Conservation (phyloP, 352 stramenopile genomes). For the Globisporangium cylindrosporum region DNA sequence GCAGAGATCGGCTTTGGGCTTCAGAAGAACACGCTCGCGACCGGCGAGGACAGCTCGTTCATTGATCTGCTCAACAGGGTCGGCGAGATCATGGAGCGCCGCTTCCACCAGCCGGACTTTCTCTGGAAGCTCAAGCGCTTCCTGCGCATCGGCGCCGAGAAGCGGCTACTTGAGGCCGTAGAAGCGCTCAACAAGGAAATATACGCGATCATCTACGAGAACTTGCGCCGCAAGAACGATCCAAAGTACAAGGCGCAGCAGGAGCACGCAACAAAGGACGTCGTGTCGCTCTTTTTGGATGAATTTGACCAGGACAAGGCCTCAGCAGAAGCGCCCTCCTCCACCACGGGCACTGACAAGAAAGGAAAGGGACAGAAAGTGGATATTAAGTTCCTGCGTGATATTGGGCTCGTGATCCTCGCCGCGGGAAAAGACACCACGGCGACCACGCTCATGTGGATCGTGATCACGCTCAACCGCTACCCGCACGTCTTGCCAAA, state of each 20-base stretch:
- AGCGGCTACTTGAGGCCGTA: constrained; percentile 26
- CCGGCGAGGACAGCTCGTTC: constrained; percentile 41
- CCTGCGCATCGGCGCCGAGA: constrained; percentile 42
- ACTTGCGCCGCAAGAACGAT: constrained; percentile 32
- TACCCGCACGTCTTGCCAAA: constrained; percentile 50
- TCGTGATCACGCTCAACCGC: constrained; percentile 61
- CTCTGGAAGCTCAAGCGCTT: constrained; percentile 58
- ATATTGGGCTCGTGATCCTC: constrained; percentile 73
- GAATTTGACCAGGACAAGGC: constrained; percentile 23
- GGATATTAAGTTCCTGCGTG: constrained; percentile 48
- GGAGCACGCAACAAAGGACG: constrained; percentile 27
- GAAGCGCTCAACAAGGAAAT: constrained; percentile 38
- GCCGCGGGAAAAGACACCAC: constrained; percentile 78
- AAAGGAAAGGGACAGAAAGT: constrained; percentile 13
- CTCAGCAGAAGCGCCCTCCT: constrained; percentile 2
- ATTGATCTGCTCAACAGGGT: constrained; percentile 39
- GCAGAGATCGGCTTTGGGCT: constrained; percentile 53
- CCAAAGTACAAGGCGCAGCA: constrained; percentile 15
- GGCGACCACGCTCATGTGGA: constrained; percentile 62
- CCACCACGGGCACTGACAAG: not conserved
- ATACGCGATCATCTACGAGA: constrained; percentile 41
- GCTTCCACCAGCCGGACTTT: constrained; percentile 46
- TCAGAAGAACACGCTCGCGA: constrained; percentile 39
- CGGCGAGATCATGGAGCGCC: constrained; percentile 29
- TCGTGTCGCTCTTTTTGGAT: constrained; percentile 48